A percentile compares a stretch with the other conserved stretches of the same genome.
These are phyloP conservation scores for Aspergillus sp. DNA, from an alignment of 2,329 filamentous ascomycete genomes.

Conservation along the genomic window DNA sequence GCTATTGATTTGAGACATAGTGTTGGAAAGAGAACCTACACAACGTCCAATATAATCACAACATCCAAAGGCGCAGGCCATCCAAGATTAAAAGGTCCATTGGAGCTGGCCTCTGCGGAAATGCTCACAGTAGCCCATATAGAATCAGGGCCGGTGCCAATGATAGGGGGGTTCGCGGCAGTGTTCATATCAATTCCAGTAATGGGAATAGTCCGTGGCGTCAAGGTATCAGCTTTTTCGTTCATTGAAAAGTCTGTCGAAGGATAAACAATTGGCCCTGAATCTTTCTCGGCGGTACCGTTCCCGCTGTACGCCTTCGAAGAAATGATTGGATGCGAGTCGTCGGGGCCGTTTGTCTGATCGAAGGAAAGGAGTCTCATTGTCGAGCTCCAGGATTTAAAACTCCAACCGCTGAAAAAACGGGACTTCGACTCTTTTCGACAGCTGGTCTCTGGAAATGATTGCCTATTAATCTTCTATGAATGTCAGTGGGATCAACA, in stretches of 20 bases:
- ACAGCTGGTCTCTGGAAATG: neutral
- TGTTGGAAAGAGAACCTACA: constrained; percentile 19
- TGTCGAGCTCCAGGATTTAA: constrained; percentile 13
- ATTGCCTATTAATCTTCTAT: neutral
- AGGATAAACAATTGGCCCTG: neutral
- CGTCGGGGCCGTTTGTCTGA: neutral
- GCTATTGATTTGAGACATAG: neutral
- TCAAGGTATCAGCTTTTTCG: neutral
- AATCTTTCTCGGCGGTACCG: neutral
- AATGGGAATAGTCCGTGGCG: constrained; percentile 11
- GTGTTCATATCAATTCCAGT: constrained; percentile 14
- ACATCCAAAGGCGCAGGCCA: constrained; percentile 25
- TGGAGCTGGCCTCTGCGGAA: constrained; percentile 20
- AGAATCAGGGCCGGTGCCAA: constrained; percentile 10
- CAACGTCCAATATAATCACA: constrained; percentile 29
- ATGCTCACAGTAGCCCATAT: constrained; percentile 18
- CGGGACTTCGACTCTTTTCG: neutral
- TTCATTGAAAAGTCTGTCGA: neutral
- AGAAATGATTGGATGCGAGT: neutral
- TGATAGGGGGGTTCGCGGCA: constrained; percentile 5
- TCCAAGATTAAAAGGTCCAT: constrained; percentile 9
- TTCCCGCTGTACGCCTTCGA: neutral
- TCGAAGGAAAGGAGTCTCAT: constrained; percentile 3
- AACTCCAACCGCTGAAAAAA: constrained; percentile 16
- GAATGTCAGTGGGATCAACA: neutral